Base-by-base conservation (phyloP, 805 yeast species). In the Komagataella phaffii region DNA sequence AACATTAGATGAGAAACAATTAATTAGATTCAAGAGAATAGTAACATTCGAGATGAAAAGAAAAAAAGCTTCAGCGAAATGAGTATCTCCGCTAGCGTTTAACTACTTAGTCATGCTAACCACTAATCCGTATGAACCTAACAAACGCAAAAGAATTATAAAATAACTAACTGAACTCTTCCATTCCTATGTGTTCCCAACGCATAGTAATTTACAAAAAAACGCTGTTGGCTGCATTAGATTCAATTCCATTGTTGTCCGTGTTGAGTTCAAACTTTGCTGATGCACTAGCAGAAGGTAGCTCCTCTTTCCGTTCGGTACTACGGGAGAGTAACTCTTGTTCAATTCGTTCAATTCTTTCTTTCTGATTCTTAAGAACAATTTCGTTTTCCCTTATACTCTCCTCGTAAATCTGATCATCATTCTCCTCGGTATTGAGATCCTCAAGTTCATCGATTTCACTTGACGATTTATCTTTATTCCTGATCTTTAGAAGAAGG, bases 361-460 rank as follows among this genome's bases (percentile, higher is more conserved):
- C 67, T 8, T 61, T 53, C 59, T 81, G 83, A 58, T 76, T 81
- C 2, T 61, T 57, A 19, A 82, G 65, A n/a, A 82, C 85, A 2
- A 61, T 59, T 10, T 68, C 64, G 61, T 84, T 84, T 56, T 83
- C 90, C 7, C 60, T 57, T 17, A 81, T 70, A 7, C 82, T 72
- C n/a, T 78, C 83, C 5, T 57, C 61, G 63, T 76, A 83, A 14
- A 84, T 59, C 14, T 65, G 61, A n/a, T 68, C 59, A 58, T 83
- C 88, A 10, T 69, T 69, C 3, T 65, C 67, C 17, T 65, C 63
- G 8, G 64, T 59, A 57, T 77, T 81, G 30, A 69, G 70, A 8
- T 64, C 66, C 18, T 68, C 67, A 24, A 64, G 62, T 8, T 60
- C 57, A 17, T 64, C 70, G 19, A 61, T 62, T 3, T 53, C 54